Percentiles rank a stretch among this genome's conserved stretches.
These are phyloP conservation scores for Paracoccidioides brasiliensis DNA, from an alignment of 2,329 filamentous ascomycete genomes.

Conservation along the genomic window DNA sequence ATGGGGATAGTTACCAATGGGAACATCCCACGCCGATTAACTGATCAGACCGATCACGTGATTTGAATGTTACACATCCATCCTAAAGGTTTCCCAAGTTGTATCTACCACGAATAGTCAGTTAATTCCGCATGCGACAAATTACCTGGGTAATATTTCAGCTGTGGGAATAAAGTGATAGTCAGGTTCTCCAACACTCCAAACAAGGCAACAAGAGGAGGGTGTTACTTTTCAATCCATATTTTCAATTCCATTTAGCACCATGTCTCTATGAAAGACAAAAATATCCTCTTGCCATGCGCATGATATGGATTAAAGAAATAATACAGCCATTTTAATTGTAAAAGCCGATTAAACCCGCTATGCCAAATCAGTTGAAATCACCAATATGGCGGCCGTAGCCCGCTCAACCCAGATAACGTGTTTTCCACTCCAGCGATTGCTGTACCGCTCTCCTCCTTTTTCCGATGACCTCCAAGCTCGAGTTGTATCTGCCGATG, in stretches of 20 bases:
- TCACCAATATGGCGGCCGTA: constrained; percentile 36
- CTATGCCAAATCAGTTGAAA: constrained; percentile 3
- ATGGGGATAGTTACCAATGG: no score
- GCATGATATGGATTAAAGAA: neutral
- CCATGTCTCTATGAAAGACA: neutral
- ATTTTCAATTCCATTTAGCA: neutral
- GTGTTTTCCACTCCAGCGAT: constrained; percentile 23
- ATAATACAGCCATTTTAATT: neutral
- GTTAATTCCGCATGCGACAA: no score
- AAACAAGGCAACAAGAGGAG: neutral
- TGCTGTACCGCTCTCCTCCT: constrained; percentile 28
- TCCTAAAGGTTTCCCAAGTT: no score
- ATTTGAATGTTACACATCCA: no score
- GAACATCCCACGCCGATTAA: no score
- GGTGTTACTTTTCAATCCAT: neutral
- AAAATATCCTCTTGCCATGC: neutral
- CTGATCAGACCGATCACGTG: no score
- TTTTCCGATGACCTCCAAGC: constrained; percentile 40
- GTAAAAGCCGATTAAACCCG: neutral
- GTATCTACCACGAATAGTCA: no score
- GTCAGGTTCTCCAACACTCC: neutral
- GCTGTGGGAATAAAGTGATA: no score
- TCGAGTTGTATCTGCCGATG: constrained; percentile 90
- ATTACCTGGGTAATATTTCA: no score
- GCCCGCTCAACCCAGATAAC: constrained; percentile 32